Evolutionary conservation across 495 filamentous ascomycete species (phyloP), one percentile per base, ranked within the genome.

Genomic region (Aspergillus egyptiacus): DNA sequence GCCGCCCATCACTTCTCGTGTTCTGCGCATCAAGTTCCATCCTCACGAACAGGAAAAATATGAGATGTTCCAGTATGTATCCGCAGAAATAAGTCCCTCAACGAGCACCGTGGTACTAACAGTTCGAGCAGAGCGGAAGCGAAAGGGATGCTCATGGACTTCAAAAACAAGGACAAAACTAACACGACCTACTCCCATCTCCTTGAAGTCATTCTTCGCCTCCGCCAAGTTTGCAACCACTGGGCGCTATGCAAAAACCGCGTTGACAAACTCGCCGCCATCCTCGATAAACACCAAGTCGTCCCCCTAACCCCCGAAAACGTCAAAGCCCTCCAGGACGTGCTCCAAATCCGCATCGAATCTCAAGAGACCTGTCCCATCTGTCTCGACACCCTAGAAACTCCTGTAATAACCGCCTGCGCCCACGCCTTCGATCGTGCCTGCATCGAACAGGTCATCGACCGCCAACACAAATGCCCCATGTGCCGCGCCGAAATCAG

Each of bases 151-250:
- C 73, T 94, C 2, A 63, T 78, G 28, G 65, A 79, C 8, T 83
- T 81, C 65, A 80, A 81, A 55, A 67, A 58, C 27, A 69, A 64
- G 35, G 59, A 63, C 39, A 59, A 65, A 51, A 71, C 67, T 15
- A 65, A 65, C 1, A 64, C 78, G 22, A 71, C 67, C 1, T 85
- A 85, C 54, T 76, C 81, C 2, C 76, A 83, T 54, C 71, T 96
- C 2, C 76, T 95, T 13, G 89, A 95, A 64, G 77, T 90, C 41
- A 72, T 96, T 25, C 77, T 96, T 0, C 84, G 91, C 10, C 76
- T 96, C 47, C 81, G 91, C 13, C 91, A 96, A 64, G 78, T 84
- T 53, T 90, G 91, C 66, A 89, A 91, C 52, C 91, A 95, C 64
- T 91, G 87, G 86, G 81, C 81, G 10, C 73, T 96, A 2, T 87